Evolutionary conservation across 441 rosid species (phyloP).

Genomic region (Hypseocharis bilobata): DNA sequence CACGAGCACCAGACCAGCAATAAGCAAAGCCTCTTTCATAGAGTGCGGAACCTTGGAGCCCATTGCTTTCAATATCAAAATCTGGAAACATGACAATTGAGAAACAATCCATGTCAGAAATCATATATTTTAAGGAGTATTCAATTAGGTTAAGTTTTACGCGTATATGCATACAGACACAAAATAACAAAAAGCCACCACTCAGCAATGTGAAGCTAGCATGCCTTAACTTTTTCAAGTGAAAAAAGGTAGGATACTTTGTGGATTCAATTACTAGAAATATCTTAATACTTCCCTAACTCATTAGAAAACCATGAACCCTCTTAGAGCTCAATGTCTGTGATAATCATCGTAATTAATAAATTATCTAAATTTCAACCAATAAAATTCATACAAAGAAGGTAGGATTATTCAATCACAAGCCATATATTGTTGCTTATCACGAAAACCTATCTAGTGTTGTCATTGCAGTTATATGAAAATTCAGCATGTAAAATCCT

Average conservation of each 20-base stretch:
- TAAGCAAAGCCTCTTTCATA: constrained; percentile 29
- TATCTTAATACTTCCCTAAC: not conserved
- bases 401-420: too few relatives aligned
- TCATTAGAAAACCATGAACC: not conserved
- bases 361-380: not conserved
- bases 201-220: not conserved
- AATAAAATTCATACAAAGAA: too few relatives aligned
- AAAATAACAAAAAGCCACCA: too few relatives aligned
- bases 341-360: too few relatives aligned
- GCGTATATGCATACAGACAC: not conserved
- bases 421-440: not conserved
- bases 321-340: too few relatives aligned
- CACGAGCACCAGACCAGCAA: constrained; percentile 36
- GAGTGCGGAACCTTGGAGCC: constrained; percentile 23
- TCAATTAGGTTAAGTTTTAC: not conserved
- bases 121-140: not conserved
- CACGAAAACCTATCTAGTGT: not conserved
- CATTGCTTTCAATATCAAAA: constrained; percentile 25
- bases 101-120: not conserved
- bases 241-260: not conserved
- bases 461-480: not conserved
- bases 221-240: not conserved
- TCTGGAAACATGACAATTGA: constrained; percentile 17
- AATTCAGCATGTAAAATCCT: not conserved
- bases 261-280: not conserved